Evolutionary conservation across 305 asterid genomes (phyloP).

Genomic region (Lippia alba): DNA sequence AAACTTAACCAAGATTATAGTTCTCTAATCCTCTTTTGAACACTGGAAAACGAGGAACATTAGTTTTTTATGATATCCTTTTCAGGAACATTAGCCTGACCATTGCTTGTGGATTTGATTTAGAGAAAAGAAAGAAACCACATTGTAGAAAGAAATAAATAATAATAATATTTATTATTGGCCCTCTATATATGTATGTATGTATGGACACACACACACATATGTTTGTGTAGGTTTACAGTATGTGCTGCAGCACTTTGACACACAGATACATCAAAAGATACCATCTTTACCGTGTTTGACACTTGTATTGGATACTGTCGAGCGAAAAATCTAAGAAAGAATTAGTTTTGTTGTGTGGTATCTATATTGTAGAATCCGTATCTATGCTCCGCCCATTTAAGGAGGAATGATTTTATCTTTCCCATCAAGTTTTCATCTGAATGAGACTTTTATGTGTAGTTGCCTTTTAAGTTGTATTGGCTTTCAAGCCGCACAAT

Average conservation of each 20-base stretch:
- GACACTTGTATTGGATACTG: no score
- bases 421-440: conserved; percentile 11
- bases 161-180: neutral
- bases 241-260: no score
- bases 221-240: no score
- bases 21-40: neutral
- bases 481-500: conserved; percentile 5
- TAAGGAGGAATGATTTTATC: conserved; percentile 7
- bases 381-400: no score
- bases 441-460: neutral
- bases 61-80: neutral
- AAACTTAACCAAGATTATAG: neutral
- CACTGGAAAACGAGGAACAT: neutral
- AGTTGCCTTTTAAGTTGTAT: neutral
- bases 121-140: conserved; percentile 6
- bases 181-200: no score
- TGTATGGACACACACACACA: neutral
- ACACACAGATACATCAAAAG: no score
- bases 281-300: no score
- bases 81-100: neutral
- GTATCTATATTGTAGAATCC: no score
- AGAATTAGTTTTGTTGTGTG: no score
- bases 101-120: neutral
- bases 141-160: neutral
- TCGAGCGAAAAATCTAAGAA: no score